Percentiles rank a stretch among this genome's conserved stretches.
phyloP scores from a whole-genome alignment of 345 rosid genomes.

The Gossypioides kirkii region DNA sequence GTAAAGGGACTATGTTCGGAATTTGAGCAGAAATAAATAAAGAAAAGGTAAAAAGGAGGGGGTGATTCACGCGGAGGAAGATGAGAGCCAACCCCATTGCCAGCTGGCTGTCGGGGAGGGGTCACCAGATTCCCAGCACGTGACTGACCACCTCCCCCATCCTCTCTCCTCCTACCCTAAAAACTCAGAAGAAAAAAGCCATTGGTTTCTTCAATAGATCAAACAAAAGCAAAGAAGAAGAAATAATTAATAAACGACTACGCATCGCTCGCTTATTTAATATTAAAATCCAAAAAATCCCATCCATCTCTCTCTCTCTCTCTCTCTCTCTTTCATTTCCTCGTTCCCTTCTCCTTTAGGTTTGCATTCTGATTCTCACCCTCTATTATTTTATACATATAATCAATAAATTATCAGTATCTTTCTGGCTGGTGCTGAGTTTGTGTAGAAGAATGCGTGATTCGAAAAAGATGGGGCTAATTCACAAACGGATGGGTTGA shows the following conservation, averaged over 20 bases:
- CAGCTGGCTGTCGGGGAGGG: constrained; percentile 59
- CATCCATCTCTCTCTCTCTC: not conserved
- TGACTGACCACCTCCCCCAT: constrained; percentile 37
- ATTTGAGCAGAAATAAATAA: not conserved
- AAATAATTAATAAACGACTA: not conserved
- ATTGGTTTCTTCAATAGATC: not conserved
- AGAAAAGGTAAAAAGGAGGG: not conserved
- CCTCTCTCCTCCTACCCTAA: constrained; percentile 16
- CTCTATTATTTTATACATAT: not conserved
- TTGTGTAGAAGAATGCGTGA: not conserved
- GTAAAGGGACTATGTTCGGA: no score
- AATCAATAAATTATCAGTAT: not conserved
- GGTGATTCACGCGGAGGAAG: constrained; percentile 37
- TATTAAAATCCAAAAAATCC: not conserved
- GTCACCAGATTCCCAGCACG: constrained; percentile 51
- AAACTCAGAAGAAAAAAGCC: not conserved
- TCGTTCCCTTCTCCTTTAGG: not conserved
- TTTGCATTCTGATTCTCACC: not conserved
- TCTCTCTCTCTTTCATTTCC: not conserved
- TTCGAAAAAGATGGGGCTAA: constrained; percentile 1
- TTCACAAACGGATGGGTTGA: not conserved
- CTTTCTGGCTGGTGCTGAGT: not conserved
- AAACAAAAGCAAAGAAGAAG: not conserved
- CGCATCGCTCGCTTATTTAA: not conserved
- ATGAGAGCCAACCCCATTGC: constrained; percentile 40